phyloP scores from a whole-genome alignment of 2,329 filamentous ascomycete species.

The Pyrenophora tritici-repentis region DNA sequence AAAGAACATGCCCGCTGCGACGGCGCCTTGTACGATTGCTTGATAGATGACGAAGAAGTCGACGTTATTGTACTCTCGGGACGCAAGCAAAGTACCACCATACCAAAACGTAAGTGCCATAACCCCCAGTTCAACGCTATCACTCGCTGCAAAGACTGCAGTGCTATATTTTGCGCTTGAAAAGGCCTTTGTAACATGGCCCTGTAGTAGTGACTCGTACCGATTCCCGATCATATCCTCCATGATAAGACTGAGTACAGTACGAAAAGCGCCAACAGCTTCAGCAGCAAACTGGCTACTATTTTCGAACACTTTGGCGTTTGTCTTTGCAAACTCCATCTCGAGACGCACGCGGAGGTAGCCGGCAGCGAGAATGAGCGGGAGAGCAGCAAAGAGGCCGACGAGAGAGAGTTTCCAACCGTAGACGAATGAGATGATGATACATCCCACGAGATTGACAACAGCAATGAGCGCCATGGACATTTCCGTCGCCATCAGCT shows the following conservation, averaged over 20 bases:
- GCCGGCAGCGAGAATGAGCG: slow-evolving; percentile 56
- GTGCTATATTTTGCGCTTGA: slow-evolving; percentile 66
- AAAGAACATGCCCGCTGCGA: slow-evolving; percentile 48
- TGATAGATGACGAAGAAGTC: slow-evolving; percentile 61
- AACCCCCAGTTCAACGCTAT: slow-evolving; percentile 67
- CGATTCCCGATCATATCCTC: slow-evolving; percentile 67
- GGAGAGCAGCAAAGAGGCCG: slow-evolving; percentile 63
- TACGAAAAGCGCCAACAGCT: slow-evolving; percentile 73
- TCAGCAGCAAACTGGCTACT: slow-evolving; percentile 78
- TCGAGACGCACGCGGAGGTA: slow-evolving; percentile 62
- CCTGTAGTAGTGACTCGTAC: slow-evolving; percentile 63
- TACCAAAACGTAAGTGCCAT: slow-evolving; percentile 67
- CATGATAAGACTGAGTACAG: slow-evolving; percentile 71
- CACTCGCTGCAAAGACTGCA: slow-evolving; percentile 70
- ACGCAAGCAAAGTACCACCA: slow-evolving; percentile 47
- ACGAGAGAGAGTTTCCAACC: slow-evolving; percentile 79
- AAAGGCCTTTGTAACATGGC: slow-evolving; percentile 65
- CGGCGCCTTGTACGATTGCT: slow-evolving; percentile 53
- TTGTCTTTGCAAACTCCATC: slow-evolving; percentile 71
- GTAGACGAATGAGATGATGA: slow-evolving; percentile 71
- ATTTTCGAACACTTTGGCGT: slow-evolving; percentile 68
- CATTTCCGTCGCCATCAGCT: slow-evolving; percentile 68
- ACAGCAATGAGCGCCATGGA: slow-evolving; percentile 63
- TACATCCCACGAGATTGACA: slow-evolving; percentile 67
- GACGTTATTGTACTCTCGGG: slow-evolving; percentile 53